These are phyloP conservation scores for Claviceps lovelessii DNA, from an alignment of 2,329 filamentous ascomycete species.

Conservation along the genomic window DNA sequence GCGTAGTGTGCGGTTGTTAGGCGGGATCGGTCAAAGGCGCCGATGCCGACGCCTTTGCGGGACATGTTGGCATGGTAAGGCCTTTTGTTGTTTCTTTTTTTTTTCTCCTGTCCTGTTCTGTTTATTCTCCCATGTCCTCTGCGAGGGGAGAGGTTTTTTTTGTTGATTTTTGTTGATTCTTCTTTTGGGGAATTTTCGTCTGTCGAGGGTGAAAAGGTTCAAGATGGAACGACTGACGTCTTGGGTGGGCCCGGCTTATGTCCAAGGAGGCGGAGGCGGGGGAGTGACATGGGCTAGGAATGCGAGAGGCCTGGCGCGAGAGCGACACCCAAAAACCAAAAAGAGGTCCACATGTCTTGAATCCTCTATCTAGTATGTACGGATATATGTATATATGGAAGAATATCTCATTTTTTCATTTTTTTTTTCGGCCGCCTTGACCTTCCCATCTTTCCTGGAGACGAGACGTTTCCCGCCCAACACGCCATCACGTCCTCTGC, in stretches of 20 bases:
- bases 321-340: not conserved
- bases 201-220: too few species aligned
- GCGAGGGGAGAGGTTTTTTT: too few species aligned
- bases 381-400: not conserved
- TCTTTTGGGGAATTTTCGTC: too few species aligned
- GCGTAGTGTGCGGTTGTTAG: conserved; percentile 83
- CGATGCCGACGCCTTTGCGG: conserved; percentile 76
- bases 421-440: not conserved
- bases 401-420: not conserved
- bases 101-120: not conserved
- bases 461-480: too few species aligned
- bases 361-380: not conserved
- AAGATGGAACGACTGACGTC: too few species aligned
- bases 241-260: too few species aligned
- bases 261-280: too few species aligned
- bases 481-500: not conserved
- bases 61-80: conserved; percentile 33
- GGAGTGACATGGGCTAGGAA: too few species aligned
- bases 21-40: conserved; percentile 73
- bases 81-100: not conserved
- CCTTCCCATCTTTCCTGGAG: not conserved
- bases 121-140: too few species aligned
- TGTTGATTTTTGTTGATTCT: too few species aligned
- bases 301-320: too few species aligned
- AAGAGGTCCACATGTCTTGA: not conserved